Evolutionary conservation across 2,329 filamentous ascomycete genomes (phyloP), one percentile per base, ranked within the genome.

Genomic region (Sclerotinia trifoliorum): DNA sequence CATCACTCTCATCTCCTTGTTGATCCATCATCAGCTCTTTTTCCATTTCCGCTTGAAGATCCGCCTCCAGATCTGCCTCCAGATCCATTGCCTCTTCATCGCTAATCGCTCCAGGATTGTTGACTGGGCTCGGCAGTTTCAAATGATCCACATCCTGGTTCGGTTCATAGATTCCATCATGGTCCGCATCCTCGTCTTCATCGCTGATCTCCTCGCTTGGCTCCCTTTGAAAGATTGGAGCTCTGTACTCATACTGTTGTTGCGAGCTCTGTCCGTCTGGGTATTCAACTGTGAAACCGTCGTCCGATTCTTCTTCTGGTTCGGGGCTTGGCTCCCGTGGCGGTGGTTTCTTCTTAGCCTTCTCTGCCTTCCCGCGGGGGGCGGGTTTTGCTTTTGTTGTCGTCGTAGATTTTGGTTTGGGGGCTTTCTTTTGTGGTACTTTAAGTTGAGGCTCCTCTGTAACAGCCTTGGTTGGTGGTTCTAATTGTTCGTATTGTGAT

Each of bases 401-500:
- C 61, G 66, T 66, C 46, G 73, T 72, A 63, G 71, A 72, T 55
- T 77, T 77, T 58, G 68, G 70, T 71, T 75, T 78, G n/a, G 71
- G 60, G 7, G 68, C 61, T 48, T 70, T 75, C 69, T 74, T 72
- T 69, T 71, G 73, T 29, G 72, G 65, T n/a, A 68, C 66, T 46
- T 70, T 68, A 24, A 71, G 13, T 65, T 72, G 69, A 6, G 57
- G 8, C 13, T 64, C 58, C 54, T 64, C 29, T 24, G 42, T 44
- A 17, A 63, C 8, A 15, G 42, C n/a, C 11, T 63, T 61, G 10
- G 39, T 24, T 2, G 67, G 44, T 32, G 62, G 55, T 29, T 73
- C 71, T 42, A 95, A 83, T 70, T 92, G 91, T 13, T 87, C 83
- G 76, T 92, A 88, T 75, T 89, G 84, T 62, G 87, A 84, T 60